These are phyloP conservation scores for Fusarium sp. DNA, from an alignment of 2,329 filamentous ascomycete species.

Conservation along the genomic window DNA sequence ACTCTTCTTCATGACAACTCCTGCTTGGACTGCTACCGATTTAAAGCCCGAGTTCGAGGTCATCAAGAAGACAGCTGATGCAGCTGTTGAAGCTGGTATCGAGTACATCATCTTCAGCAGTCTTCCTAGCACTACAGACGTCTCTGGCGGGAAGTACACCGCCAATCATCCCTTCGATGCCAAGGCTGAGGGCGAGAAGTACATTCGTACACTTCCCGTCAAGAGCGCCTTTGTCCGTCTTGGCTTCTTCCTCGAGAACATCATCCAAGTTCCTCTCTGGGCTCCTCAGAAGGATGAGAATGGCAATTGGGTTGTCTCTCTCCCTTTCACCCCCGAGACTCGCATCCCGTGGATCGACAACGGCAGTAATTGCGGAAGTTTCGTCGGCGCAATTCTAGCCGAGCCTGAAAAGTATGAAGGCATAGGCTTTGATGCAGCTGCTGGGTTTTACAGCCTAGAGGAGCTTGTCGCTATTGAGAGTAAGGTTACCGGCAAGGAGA, in stretches of 20 bases:
- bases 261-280: constrained; percentile 41
- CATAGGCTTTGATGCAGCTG: constrained; percentile 56
- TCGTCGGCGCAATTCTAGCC: constrained; percentile 52
- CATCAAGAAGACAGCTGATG: constrained; percentile 54
- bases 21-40: constrained; percentile 49
- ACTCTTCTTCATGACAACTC: constrained; percentile 59
- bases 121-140: constrained; percentile 46
- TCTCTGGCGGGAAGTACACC: constrained; percentile 49
- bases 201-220: constrained; percentile 59
- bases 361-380: constrained; percentile 56
- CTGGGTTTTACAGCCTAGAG: constrained; percentile 48
- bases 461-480: constrained; percentile 53
- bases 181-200: constrained; percentile 62
- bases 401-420: constrained; percentile 55
- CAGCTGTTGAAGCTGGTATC: constrained; percentile 49
- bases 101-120: constrained; percentile 55
- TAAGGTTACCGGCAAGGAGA: constrained; percentile 51
- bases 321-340: constrained; percentile 34
- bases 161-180: constrained; percentile 58
- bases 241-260: constrained; percentile 56
- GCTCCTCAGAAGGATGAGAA: constrained; percentile 44
- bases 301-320: constrained; percentile 42
- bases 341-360: constrained; percentile 57
- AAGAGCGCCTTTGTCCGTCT: constrained; percentile 54
- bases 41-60: constrained; percentile 49